Evolutionary conservation across 2,329 filamentous ascomycete species (phyloP), one percentile per base, ranked within the genome.

Genomic region (Phyllosticta capitalensis): DNA sequence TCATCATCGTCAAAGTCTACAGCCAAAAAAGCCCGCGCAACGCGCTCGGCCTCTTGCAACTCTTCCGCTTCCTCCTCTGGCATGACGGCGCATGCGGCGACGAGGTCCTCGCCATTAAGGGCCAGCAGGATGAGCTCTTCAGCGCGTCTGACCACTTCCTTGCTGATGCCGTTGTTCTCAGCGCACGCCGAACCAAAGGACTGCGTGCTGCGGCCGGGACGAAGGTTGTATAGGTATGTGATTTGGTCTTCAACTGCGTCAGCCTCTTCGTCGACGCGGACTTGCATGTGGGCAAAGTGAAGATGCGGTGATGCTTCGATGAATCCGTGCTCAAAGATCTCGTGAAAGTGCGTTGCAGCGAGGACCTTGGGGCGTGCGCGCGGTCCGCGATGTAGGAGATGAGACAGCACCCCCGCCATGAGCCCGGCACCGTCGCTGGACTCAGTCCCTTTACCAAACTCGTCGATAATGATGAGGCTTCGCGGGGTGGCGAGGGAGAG

Each of bases 121-220:
- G 87, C 78, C 17, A 94, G 76, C 6, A 83, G 71, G 21, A 87
- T 83, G 38, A 99, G 79, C 7, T 86, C 81, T 63, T 90, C 86
- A 0, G 92, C 91, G 59, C 92, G 83, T 17, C 86, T 76, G 6
- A 96, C 81, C 9, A 97, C 82, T 5, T 81, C 78, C 19, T 74
- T 68, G 28, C 90, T 86, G 14, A 99, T 84, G 1, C 92, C 92
- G 66, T 95, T 96, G 71, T 95, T 82, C 3, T 85, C 85, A 26
- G 94, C 94, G 68, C 94, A 97, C 57, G 79, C 81, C 26, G 86
- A 89, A 0, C 94, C 94, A 67, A 95, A 95, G 68, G 91, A 96
- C 14, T 88, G 87, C 7, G 78, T 83, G 65, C 86, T 92, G 59
- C 86, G 81, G 0, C 92, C 92, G 1, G 77, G 64, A 45, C 75